Conservation (phyloP, 345 rosid genomes). For the Lumnitzera racemosa region DNA sequence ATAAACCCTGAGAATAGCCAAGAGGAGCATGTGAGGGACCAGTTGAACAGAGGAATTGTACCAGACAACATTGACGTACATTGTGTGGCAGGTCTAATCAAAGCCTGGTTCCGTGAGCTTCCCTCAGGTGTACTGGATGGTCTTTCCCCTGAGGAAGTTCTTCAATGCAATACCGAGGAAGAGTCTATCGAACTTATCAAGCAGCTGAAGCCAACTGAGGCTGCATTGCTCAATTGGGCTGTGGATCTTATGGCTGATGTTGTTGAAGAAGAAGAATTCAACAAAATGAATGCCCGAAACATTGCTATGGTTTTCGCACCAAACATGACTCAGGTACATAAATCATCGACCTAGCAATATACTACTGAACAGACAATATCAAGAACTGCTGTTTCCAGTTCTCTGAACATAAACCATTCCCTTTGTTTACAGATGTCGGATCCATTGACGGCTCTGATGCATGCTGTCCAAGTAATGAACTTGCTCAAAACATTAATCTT, state of each 20-base stretch:
- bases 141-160: constrained; percentile 90
- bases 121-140: constrained; percentile 95
- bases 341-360: too few relatives aligned
- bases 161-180: constrained; percentile 75
- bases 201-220: constrained; percentile 81
- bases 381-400: too few relatives aligned
- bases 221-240: constrained; percentile 88
- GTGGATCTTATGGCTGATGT: constrained; percentile 94
- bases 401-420: not conserved
- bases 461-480: constrained; percentile 98
- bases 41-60: constrained; percentile 81
- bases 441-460: constrained; percentile 93
- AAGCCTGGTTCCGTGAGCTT: constrained; percentile 98
- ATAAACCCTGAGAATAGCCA: constrained; percentile 94
- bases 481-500: constrained; percentile 77
- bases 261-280: constrained; percentile 80
- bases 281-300: constrained; percentile 93
- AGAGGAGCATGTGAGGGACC: constrained; percentile 88
- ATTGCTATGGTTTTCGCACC: constrained; percentile 97
- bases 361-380: not conserved
- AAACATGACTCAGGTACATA: constrained; percentile 84
- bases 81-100: constrained; percentile 90
- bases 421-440: constrained; percentile 63
- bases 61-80: constrained; percentile 86
- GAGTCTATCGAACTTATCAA: constrained; percentile 61